Base-by-base conservation (phyloP, 1,284 basidiomycete genomes). In the Papiliotrema laurentii region DNA sequence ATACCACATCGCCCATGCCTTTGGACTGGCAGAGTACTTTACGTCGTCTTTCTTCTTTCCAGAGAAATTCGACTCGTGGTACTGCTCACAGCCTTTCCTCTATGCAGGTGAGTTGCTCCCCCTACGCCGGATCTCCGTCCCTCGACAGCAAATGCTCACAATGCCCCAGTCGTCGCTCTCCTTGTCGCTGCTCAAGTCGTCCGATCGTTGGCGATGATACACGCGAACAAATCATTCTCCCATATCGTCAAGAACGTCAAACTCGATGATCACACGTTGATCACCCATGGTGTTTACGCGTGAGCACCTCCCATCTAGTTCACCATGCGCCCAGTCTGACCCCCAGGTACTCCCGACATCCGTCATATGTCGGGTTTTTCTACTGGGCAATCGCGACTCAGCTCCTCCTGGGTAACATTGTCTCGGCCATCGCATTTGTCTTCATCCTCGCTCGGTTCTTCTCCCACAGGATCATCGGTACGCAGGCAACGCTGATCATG, bases 331-430 rank as follows among this genome's bases (percentile, higher is more conserved):
- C 5, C 9, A 24, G 18, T 13, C 31, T 37, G 16, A 34, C 18
- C 22, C 14, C 50, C 28, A 92, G 89, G 22, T 89, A 83, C 80
- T 87, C 85, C 51, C 83, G 96, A 4, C 96, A 99, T 71, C 96
- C 96, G 9, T 96, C 92, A 0, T 99, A 99, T 63, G 82, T 89
- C 0, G 96, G 94, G 3, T 99, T 98, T 78, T 96, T 88, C 74
- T 97, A 94, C 78, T 98, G 24, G 89, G 89, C 61, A 5, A 63
- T 98, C 27, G 90, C 90, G 1, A 97, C 93, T 0, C 93, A 98
- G 68, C 72, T 98, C n/a, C 80, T 92, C 3, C 78, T 98, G 22
- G 89, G 89, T 60, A 98, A 98, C 69, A 81, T 88, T 0, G 35
- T 92, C 22, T 83, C 83, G 13, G 60, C 69, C 3, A 6, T 72